Percentiles rank a stretch among this genome's conserved stretches.
phyloP scores from a whole-genome alignment of 805 yeast species.

The Debaryomyces castellii region DNA sequence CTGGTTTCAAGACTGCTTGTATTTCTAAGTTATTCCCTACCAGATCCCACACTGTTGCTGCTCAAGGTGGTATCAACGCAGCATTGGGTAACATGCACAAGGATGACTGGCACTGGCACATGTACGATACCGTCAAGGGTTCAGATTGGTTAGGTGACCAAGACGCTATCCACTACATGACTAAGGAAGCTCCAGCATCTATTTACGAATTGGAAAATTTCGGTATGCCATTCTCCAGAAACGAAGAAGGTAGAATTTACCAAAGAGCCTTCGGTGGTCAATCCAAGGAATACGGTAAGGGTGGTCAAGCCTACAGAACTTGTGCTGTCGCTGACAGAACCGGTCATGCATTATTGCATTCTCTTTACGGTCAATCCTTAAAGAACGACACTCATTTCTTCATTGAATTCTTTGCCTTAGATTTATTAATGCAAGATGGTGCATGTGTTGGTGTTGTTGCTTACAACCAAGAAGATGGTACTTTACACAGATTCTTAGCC shows the following conservation, averaged over 20 bases:
- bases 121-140: slow-evolving; percentile 99
- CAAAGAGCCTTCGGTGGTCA: slow-evolving; percentile 99
- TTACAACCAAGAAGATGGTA: slow-evolving; percentile 98
- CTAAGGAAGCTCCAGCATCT: slow-evolving; percentile 94
- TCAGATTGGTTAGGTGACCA: slow-evolving; percentile 99
- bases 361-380: slow-evolving; percentile 93
- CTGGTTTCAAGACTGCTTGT: slow-evolving; percentile 97
- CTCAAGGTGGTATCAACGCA: slow-evolving; percentile 99
- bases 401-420: slow-evolving; percentile 95
- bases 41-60: slow-evolving; percentile 98
- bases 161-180: slow-evolving; percentile 98
- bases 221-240: slow-evolving; percentile 98
- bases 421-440: slow-evolving; percentile 90
- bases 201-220: slow-evolving; percentile 96
- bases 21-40: slow-evolving; percentile 96
- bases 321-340: slow-evolving; percentile 99
- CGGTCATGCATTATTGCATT: slow-evolving; percentile 95
- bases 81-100: slow-evolving; percentile 98
- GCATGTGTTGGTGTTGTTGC: slow-evolving; percentile 96
- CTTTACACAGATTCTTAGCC: slow-evolving; percentile 95
- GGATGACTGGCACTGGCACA: slow-evolving; percentile 99
- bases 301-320: slow-evolving; percentile 99
- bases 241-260: slow-evolving; percentile 92
- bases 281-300: slow-evolving; percentile 91
- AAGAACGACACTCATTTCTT: slow-evolving; percentile 97